Evolutionary conservation across 164 flowering plant genomes (phyloP).

Genomic region (Buxus sempervirens): DNA sequence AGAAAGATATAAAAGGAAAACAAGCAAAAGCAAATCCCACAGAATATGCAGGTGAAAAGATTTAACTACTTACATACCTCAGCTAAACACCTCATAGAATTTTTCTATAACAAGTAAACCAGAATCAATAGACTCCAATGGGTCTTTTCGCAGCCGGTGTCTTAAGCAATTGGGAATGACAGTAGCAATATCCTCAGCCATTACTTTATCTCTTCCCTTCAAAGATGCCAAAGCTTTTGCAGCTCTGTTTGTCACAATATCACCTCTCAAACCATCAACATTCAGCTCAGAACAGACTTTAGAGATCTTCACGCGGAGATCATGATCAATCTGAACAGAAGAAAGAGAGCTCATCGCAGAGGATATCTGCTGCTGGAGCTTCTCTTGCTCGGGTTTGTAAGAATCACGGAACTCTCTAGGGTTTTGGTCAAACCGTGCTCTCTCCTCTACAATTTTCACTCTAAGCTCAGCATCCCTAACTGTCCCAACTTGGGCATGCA

Average conservation of each 20-base stretch:
- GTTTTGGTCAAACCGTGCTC: slow-evolving; percentile 76
- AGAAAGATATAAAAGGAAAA: slow-evolving; percentile 7
- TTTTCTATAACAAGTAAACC: slow-evolving; percentile 92
- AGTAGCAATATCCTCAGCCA: slow-evolving; percentile 86
- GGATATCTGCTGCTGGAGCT: slow-evolving; percentile 75
- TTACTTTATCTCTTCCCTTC: slow-evolving; percentile 79
- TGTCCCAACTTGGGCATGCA: slow-evolving; percentile 99
- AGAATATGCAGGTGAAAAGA: slow-evolving; percentile 4
- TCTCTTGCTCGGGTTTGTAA: slow-evolving; percentile 76
- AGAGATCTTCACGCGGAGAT: slow-evolving; percentile 84
- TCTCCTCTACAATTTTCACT: slow-evolving; percentile 94
- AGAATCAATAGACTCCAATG: slow-evolving; percentile 93
- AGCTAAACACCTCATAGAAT: slow-evolving; percentile 85
- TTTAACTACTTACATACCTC: slow-evolving; percentile 23
- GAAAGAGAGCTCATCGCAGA: slow-evolving; percentile 68
- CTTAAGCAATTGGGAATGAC: slow-evolving; percentile 97
- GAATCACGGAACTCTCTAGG: slow-evolving; percentile 79
- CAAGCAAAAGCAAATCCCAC: neutral
- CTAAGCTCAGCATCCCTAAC: slow-evolving; percentile 94
- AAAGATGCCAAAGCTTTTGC: slow-evolving; percentile 92
- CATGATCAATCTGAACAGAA: slow-evolving; percentile 76
- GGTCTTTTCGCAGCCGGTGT: slow-evolving; percentile 93
- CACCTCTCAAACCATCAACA: slow-evolving; percentile 93
- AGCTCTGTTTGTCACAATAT: slow-evolving; percentile 85
- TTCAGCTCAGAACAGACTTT: slow-evolving; percentile 91